Base-by-base conservation (phyloP, 805 yeast genomes). In the Ogataea methylovora region DNA sequence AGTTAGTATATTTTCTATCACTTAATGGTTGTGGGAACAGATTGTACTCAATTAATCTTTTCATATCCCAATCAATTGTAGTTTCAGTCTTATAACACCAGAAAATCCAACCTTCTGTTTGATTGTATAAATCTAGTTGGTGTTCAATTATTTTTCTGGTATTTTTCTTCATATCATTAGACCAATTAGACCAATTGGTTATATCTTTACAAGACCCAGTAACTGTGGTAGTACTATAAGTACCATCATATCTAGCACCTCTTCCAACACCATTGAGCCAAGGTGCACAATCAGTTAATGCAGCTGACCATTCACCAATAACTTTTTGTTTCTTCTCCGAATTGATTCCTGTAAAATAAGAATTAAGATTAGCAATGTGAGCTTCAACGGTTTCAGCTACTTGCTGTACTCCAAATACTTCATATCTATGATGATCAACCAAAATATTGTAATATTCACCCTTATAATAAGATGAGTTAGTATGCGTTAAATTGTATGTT, bases 271-370 rank as follows among this genome's bases (percentile, higher is more conserved):
- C 96, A 50, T 88, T 88, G 31, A 88, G 63, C 94, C 94, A 82
- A 38, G 69, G 68, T 6, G 92, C 74, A 65, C 97, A 88, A 61
- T 88, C 96, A 3, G 95, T 87, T 44, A 88, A 68, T 1, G 97
- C 97, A 10, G 87, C 94, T 17, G 84, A 67, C 84, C 90, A 88
- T 63, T 87, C 96, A 41, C 96, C 97, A 27, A 76, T 72, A 7
- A 80, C 63, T 4, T 76, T 71, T 22, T 74, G 74, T 19, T 63
- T 63, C 26, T 58, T 52, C 33, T 67, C 67, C 26, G 61, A 15
- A 12, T 46, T 29, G n/a, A 70, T 52, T 33, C 58, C 56, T 13
- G 47, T 32, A 27, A 79, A 82, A 59, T 67, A 69, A 6, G 41
- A 36, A 52, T 82, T 73, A 3, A 79, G 76, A 27, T 61, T 50